These are phyloP conservation scores for Geranium rotundifolium DNA, from an alignment of 345 rosid species.

Conservation along the genomic window DNA sequence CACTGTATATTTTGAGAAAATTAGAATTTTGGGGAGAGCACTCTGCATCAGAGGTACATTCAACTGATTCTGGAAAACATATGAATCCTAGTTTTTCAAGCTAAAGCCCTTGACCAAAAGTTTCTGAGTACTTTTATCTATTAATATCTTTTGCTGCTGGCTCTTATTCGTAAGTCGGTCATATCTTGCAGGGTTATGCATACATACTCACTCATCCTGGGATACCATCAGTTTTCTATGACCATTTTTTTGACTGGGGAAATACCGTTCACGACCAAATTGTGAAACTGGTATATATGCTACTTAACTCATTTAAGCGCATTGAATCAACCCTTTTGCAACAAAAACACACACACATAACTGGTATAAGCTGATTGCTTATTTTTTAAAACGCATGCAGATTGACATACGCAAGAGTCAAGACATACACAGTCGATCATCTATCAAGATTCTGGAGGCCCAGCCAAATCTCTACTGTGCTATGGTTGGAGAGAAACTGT, in stretches of 20 bases:
- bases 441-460: conserved; percentile 49
- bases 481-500: conserved; percentile 57
- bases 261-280: conserved; percentile 55
- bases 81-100: no score
- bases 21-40: no score
- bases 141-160: not conserved
- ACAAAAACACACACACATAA: no score
- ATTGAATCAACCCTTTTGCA: not conserved
- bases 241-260: conserved; percentile 78
- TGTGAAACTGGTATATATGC: conserved; percentile 52
- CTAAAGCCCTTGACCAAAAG: no score
- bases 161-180: not conserved
- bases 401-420: conserved; percentile 46
- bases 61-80: no score
- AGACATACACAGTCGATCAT: conserved; percentile 60
- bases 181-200: conserved; percentile 58
- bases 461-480: conserved; percentile 66
- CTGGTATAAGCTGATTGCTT: no score
- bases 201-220: conserved; percentile 90
- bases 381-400: conserved; percentile 17
- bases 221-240: conserved; percentile 76
- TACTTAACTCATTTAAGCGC: not conserved
- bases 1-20: no score
- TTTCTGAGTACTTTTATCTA: no score
- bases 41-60: no score